Evolutionary conservation across 2,329 filamentous ascomycete species (phyloP), one percentile per base, ranked within the genome.

Genomic region (Fusarium heterosporum): DNA sequence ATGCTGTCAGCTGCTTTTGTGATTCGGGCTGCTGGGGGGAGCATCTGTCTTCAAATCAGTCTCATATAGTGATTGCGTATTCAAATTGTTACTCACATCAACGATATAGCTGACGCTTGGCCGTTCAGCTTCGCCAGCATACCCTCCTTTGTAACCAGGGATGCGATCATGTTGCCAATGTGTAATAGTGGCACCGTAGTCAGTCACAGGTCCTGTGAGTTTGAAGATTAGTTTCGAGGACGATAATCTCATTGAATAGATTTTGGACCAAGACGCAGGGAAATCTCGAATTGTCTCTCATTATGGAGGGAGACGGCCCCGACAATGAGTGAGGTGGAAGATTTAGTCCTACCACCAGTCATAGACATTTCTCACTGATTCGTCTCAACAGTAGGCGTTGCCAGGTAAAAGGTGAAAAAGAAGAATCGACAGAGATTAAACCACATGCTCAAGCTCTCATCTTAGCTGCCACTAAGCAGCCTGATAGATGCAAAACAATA

Each of bases 101-200:
- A 97, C 87, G 41, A 97, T 91, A 77, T 96, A 98, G 81, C 93
- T 97, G 38, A 90, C 83, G 77, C 92, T 96, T 1, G 94, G 94
- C 58, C 95, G 84, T 79, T 97, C 95, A 42, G 86, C 83, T 80
- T 97, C 93, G 72, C 93, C 88, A 61, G 84, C 83, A 71, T 89
- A 89, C 8, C 86, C 83, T 57, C 89, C 89, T 75, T 89, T 90
- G 79, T 92, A 95, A 70, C 89, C 89, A 28, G 79, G 77, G 10
- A 73, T 86, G 56, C 95, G 89, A 74, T 93, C 88, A 74, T 91
- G 90, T 86, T 97, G 93, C 92, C 93, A 99, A 78, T 96, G 92
- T 51, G 92, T 90, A 77, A 97, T 87, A 11, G 93, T 96, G 25
- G 94, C 90, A 73, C 93, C 91, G 85, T 97, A 97, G 79, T 97